Base-by-base conservation (phyloP, 805 yeast genomes). In the Ogataea zsoltii region DNA sequence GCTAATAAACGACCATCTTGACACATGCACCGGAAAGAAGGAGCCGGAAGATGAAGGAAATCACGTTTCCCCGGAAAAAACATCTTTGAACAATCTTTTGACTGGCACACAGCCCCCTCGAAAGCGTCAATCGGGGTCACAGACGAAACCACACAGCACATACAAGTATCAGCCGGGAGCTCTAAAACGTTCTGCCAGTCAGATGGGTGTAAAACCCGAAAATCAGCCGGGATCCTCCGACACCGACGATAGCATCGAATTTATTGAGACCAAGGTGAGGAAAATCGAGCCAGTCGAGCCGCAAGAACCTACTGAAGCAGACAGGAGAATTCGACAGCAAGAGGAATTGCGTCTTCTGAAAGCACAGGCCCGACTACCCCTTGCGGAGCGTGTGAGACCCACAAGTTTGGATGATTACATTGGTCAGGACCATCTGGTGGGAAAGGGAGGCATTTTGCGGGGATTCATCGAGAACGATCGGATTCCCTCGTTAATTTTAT, bases 341-440 rank as follows among this genome's bases (percentile, higher is more conserved):
- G 55, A 47, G 41, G 57, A 59, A 41, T 15, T 57, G 7, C 41
- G 52, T 15, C 37, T 50, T 25, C 40, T 62, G 33, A 49, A 38
- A 38, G 53, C 54, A 15, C 58, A 57, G 41, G 39, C 61, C 1
- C 51, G 60, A 33, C 44, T 60, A 16, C 88, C 97, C 1, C 66
- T 91, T 16, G 85, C 95, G 2, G 96, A 89, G 59, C 72, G 81
- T 41, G 72, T 89, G n/a, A 72, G 98, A n/a, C 99, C 99, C 0
- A 67, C 66, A 10, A 65, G 71, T 0, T 65, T 94, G 21, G 72
- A 74, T 3, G 88, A 85, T 3, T 90, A 83, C 58, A 75, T 92
- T 18, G 99, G 99, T 0, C 99, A 94, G 65, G 69, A 72, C 12
- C 96, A 91, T 65, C 66, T 94, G 2, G 70, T 92, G 4, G 85